phyloP scores from a whole-genome alignment of 2,329 filamentous ascomycete genomes.

The Sclerotinia nivalis region DNA sequence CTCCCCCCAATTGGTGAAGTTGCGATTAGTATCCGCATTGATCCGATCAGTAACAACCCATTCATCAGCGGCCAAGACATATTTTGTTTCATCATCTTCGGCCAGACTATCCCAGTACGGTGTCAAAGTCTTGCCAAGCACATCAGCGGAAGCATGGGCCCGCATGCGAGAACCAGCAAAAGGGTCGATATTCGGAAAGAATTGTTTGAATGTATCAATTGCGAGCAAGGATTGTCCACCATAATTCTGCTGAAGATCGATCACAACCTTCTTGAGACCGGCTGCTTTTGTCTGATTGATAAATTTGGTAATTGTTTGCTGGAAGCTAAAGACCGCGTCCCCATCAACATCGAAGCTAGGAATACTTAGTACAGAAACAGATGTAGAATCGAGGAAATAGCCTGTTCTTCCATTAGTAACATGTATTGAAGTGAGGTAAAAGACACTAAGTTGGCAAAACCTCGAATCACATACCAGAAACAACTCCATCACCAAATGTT shows the following conservation, averaged over 20 bases:
- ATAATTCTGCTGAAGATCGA: conserved; percentile 61
- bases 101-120: conserved; percentile 31
- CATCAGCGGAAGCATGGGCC: conserved; percentile 31
- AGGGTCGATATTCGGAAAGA: conserved; percentile 39
- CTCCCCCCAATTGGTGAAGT: conserved; percentile 34
- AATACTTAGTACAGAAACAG: conserved; percentile 45
- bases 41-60: conserved; percentile 31
- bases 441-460: no score
- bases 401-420: conserved; percentile 21
- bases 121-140: conserved; percentile 31
- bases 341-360: conserved; percentile 43
- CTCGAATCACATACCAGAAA: conserved; percentile 25
- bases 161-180: conserved; percentile 33
- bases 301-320: conserved; percentile 43
- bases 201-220: conserved; percentile 50
- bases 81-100: conserved; percentile 26
- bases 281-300: conserved; percentile 47
- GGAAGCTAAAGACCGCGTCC: conserved; percentile 40
- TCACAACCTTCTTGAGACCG: conserved; percentile 58
- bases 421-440: background rate
- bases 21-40: conserved; percentile 29
- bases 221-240: conserved; percentile 64
- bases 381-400: conserved; percentile 33
- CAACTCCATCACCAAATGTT: conserved; percentile 29
- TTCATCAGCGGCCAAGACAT: conserved; percentile 30